phyloP scores from a whole-genome alignment of 306 rosid genomes.

The Vachellia pachyceras region DNA sequence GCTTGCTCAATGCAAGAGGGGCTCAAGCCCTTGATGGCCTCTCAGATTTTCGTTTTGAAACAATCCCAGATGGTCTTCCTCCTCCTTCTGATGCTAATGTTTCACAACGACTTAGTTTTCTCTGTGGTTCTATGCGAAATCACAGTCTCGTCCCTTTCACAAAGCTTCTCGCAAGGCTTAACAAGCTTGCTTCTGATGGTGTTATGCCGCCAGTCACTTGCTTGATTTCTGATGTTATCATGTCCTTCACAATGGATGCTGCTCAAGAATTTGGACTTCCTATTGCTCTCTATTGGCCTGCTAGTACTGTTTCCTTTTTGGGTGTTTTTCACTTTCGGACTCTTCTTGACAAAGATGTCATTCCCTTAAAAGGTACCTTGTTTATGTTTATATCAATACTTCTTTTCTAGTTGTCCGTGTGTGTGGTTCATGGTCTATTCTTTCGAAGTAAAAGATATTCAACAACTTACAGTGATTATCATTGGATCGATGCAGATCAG shows the following conservation, averaged over 20 bases:
- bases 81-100: background rate
- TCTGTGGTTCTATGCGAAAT: background rate
- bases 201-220: background rate
- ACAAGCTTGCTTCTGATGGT: background rate
- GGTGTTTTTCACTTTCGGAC: background rate
- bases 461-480: background rate
- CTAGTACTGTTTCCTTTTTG: background rate
- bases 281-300: background rate
- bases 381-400: background rate
- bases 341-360: background rate
- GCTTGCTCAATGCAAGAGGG: conserved; percentile 1
- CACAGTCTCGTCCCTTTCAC: background rate
- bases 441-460: background rate
- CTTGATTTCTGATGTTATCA: background rate
- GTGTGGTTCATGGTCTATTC: background rate
- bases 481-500: background rate
- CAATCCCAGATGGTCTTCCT: background rate
- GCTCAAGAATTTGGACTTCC: background rate
- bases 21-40: background rate
- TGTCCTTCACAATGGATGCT: background rate
- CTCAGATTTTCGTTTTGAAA: background rate
- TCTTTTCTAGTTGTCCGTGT: background rate
- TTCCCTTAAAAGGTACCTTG: background rate
- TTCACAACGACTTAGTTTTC: background rate
- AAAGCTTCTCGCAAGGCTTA: background rate